phyloP scores from a whole-genome alignment of 345 rosid genomes.

The Brassica cretica region DNA sequence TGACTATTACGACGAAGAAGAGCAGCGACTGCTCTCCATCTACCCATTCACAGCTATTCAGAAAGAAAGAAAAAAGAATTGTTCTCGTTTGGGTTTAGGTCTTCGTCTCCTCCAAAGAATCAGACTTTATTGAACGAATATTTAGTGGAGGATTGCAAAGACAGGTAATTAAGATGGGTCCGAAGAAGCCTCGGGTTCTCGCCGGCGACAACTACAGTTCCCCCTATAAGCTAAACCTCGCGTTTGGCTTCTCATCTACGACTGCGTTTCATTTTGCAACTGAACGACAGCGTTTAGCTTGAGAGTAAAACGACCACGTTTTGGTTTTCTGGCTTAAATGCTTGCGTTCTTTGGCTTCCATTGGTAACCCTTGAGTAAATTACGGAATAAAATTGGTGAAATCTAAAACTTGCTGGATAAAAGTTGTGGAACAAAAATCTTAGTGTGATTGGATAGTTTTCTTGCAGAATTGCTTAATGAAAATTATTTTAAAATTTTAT shows the following conservation, averaged over 20 bases:
- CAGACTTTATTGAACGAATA: background rate
- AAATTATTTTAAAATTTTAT: too few species aligned
- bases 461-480: too few species aligned
- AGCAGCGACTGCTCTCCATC: slow-evolving; percentile 60
- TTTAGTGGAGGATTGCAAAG: background rate
- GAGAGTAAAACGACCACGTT: background rate
- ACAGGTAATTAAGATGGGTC: background rate
- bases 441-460: too few species aligned
- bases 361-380: too few species aligned
- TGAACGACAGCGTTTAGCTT: background rate
- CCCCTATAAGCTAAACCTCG: background rate
- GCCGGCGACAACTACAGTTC: slow-evolving; percentile 10
- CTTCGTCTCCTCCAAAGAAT: background rate
- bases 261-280: background rate
- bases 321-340: background rate
- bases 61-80: background rate
- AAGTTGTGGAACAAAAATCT: too few species aligned
- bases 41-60: slow-evolving; percentile 59
- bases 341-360: too few species aligned
- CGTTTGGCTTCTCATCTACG: background rate
- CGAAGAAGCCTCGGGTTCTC: slow-evolving; percentile 13
- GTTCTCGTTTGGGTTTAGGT: background rate
- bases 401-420: too few species aligned
- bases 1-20: slow-evolving; percentile 45
- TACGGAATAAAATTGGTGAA: too few species aligned